Base-by-base conservation (phyloP, 2,329 filamentous ascomycete genomes). In the Exophiala aquamarina region DNA sequence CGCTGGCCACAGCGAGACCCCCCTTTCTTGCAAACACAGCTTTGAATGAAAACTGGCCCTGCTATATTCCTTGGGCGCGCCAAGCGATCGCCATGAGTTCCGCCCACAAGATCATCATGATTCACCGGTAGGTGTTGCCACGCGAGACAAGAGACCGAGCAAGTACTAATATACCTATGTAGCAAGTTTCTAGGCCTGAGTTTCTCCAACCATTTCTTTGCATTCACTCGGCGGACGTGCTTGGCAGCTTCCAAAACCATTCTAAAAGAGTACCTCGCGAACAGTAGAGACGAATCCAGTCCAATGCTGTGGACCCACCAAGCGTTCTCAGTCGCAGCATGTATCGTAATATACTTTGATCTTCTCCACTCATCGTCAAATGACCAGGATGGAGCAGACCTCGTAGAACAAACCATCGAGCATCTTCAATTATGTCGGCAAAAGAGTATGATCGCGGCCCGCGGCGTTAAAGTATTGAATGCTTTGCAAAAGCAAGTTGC, bases 251-350 rank as follows among this genome's bases (percentile, higher is more conserved):
- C 70, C n/a, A 65, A 62, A 54, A 70, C 58, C 38, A 72, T 75
- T 44, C 55, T 67, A 38, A 64, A 66, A n/a, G 60, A 66, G 19
- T 67, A 70, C 54, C 61, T 58, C 10, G 59, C 59, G 17, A 59
- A 55, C 17, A 68, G 68, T 54, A 62, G 57, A 13, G 60, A 66
- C 3, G 58, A 66, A 4, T 38, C 44, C 9, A 68, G 68, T 26
- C 70, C 70, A 1, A 63, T 69, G 8, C 60, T 70, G 40, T 73
- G 70, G 70, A 69, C 70, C 19, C 60, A 69, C 23, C 52, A 70
- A 42, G 66, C 67, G 2, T 70, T 70, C 35, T 60, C 61, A 2
- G 63, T 70, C 1, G 64, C 67, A 10, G 68, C 68, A 3, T 54
- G 62, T 42, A 70, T 70, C 3, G 63, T 68, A 2, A 52, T 70